These are phyloP conservation scores for Xylaria palmicola DNA, from an alignment of 495 filamentous ascomycete genomes.

Conservation along the genomic window DNA sequence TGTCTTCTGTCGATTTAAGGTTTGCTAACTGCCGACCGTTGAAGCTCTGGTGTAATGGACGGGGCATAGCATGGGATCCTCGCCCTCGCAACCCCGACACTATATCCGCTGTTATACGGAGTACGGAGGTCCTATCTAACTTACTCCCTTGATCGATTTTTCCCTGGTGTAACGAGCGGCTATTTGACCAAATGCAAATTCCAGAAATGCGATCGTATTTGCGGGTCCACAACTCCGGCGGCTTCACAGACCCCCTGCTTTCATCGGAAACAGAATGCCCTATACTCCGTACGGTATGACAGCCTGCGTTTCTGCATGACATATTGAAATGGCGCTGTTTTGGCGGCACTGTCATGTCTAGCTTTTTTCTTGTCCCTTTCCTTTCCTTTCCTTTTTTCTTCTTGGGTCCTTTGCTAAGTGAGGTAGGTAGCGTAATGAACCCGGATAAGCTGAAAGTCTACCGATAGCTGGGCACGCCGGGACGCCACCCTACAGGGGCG, in stretches of 20 bases:
- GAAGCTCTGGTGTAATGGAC: not conserved
- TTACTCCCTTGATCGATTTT: not conserved
- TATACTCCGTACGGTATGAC: not conserved
- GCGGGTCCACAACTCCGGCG: not conserved
- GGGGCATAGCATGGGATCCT: not conserved
- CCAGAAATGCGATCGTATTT: not conserved
- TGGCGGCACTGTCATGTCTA: not conserved
- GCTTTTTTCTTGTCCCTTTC: not conserved
- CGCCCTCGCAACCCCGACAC: no score
- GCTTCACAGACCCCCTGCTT: not conserved
- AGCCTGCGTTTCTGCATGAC: not conserved
- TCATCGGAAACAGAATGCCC: not conserved
- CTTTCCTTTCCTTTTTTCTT: conserved; percentile 13
- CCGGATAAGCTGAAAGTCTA: not conserved
- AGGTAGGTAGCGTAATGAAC: not conserved
- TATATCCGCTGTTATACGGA: no score
- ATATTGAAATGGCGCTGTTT: not conserved
- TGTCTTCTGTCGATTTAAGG: not conserved
- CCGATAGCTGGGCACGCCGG: not conserved
- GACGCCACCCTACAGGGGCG: not conserved
- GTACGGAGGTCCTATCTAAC: no score
- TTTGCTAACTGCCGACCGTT: conserved; percentile 1
- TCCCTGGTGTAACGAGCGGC: not conserved
- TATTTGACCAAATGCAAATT: not conserved
- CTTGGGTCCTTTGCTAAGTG: not conserved